These are phyloP conservation scores for Calycina herbarum DNA, from an alignment of 2,329 filamentous ascomycete genomes.

Conservation along the genomic window DNA sequence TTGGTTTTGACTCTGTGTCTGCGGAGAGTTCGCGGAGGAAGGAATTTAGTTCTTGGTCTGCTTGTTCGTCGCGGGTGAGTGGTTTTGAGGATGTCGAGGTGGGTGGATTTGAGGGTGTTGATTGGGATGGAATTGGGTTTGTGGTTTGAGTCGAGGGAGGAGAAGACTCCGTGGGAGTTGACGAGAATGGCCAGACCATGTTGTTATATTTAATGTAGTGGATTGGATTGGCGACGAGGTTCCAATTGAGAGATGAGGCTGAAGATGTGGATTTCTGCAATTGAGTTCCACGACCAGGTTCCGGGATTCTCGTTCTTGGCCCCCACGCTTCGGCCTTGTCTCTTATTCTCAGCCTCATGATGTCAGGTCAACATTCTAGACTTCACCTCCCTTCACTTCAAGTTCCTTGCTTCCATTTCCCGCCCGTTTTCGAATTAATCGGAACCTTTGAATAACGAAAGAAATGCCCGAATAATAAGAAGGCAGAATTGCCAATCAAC, in stretches of 20 bases:
- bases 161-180: slow-evolving; percentile 23
- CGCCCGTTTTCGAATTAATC: not conserved
- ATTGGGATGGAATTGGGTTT: slow-evolving; percentile 6
- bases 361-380: slow-evolving; percentile 6
- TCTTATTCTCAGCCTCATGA: slow-evolving; percentile 22
- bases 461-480: not conserved
- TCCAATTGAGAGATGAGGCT: slow-evolving; percentile 13
- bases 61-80: slow-evolving; percentile 33
- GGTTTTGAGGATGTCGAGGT: slow-evolving; percentile 16
- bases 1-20: slow-evolving; percentile 28
- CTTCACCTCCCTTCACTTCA: not conserved
- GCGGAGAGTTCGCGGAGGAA: slow-evolving; percentile 39
- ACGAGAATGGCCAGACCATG: slow-evolving; percentile 65
- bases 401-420: not conserved
- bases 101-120: slow-evolving; percentile 19
- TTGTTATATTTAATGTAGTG: slow-evolving; percentile 22
- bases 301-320: not conserved
- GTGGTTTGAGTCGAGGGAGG: slow-evolving; percentile 15
- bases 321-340: slow-evolving; percentile 1
- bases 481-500: not conserved
- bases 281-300: not conserved
- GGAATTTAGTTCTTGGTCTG: slow-evolving; percentile 37
- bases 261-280: slow-evolving; percentile 1
- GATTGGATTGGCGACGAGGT: not conserved
- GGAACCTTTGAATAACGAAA: not conserved